Evolutionary conservation across 2,329 filamentous ascomycete species (phyloP).

Genomic region (Neofusicoccum parvum): DNA sequence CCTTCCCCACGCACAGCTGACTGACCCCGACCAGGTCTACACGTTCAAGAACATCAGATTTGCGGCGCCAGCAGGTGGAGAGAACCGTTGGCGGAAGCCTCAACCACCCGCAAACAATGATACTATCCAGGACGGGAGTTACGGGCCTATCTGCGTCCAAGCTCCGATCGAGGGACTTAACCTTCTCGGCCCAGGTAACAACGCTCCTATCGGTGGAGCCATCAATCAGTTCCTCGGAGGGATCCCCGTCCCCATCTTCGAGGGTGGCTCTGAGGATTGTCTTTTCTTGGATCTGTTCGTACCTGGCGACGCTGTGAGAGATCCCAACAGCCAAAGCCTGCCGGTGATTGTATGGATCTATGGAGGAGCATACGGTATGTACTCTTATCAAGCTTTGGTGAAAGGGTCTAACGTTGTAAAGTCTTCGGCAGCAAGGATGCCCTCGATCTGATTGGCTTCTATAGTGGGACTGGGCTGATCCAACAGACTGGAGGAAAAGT

Average conservation of each 20-base stretch:
- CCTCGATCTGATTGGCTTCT: conserved; percentile 17
- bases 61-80: conserved; percentile 36
- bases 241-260: conserved; percentile 12
- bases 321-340: not conserved
- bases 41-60: conserved; percentile 32
- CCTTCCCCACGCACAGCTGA: not conserved
- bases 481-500: conserved; percentile 28
- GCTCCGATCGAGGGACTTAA: conserved; percentile 13
- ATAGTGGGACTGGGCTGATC: conserved; percentile 7
- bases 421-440: conserved; percentile 20
- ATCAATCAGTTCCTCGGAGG: conserved; percentile 17
- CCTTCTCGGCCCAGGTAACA: conserved; percentile 19
- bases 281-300: conserved; percentile 20
- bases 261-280: conserved; percentile 14
- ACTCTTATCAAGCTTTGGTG: not conserved
- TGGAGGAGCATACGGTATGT: conserved; percentile 12
- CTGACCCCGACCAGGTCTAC: conserved; percentile 20
- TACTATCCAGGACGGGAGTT: conserved; percentile 20
- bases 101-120: conserved; percentile 15
- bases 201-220: conserved; percentile 15
- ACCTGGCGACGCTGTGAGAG: conserved; percentile 13
- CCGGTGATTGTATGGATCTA: conserved; percentile 16
- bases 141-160: conserved; percentile 21
- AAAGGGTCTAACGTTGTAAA: not conserved
- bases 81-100: conserved; percentile 28